Evolutionary conservation across 2,329 filamentous ascomycete genomes (phyloP).

Genomic region (Aspergillus sergii): DNA sequence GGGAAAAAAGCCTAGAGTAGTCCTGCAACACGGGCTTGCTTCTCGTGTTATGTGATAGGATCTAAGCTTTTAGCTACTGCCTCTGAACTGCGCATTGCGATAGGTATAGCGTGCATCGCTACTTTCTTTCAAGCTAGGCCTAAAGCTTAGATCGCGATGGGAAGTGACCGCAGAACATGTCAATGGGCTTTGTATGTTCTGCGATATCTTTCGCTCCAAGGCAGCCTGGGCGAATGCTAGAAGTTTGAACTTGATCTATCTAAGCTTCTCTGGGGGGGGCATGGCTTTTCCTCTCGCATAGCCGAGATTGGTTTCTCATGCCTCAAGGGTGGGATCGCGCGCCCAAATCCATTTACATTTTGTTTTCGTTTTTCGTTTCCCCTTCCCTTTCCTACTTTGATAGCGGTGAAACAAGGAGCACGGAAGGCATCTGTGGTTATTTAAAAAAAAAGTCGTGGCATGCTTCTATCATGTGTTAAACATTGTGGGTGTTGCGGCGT

Average conservation of each 20-base stretch:
- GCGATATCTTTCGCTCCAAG: background rate
- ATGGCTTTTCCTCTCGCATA: conserved; percentile 49
- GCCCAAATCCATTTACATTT: conserved; percentile 1
- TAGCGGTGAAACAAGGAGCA: background rate
- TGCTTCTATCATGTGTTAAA: conserved; percentile 15
- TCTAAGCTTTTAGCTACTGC: conserved; percentile 7
- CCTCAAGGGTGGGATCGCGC: conserved; percentile 23
- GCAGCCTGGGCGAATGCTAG: conserved; percentile 12
- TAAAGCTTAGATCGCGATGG: background rate
- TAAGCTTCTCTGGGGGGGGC: conserved; percentile 42
- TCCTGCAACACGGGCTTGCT: conserved; percentile 21
- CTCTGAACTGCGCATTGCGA: conserved; percentile 9
- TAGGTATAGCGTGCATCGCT: background rate
- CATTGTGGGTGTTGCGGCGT: conserved; percentile 12
- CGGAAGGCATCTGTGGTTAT: background rate
- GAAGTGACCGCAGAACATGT: background rate
- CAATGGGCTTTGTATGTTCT: background rate
- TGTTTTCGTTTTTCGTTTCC: background rate
- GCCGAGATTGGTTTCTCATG: conserved; percentile 47
- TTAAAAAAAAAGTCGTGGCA: conserved; percentile 1
- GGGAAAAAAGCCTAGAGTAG: conserved; percentile 49
- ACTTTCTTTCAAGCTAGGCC: background rate
- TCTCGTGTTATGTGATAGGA: conserved; percentile 36
- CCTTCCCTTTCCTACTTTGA: background rate
- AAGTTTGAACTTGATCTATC: conserved; percentile 19